Evolutionary conservation across 2,329 filamentous ascomycete genomes (phyloP), one percentile per base, ranked within the genome.

Genomic region (Neopestalotiopsis sp.): DNA sequence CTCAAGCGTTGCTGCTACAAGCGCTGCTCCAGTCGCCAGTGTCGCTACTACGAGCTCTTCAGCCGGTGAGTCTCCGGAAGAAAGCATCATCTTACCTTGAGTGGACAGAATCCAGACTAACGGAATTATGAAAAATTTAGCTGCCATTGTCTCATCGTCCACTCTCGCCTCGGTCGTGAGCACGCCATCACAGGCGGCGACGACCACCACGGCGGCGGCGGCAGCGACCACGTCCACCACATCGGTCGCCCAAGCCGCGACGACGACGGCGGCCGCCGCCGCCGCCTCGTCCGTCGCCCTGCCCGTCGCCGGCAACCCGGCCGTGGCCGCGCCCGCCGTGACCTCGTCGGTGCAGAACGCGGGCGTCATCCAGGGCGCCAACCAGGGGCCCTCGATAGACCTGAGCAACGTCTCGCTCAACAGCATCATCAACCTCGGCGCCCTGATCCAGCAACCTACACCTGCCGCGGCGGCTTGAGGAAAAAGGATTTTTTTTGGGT

Each of bases 311-410:
- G 70, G 71, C 58, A 70, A 68, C 58, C 68, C 66, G n/a, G 56
- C 69, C 24, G 69, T 65, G 4, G 53, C 65, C 28, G 69, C 69
- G 20, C 70, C 74, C 20, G 67, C 71, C 28, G 61, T 73, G 9
- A 67, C 65, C n/a, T 7, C 53, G 6, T 73, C 74, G 34, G 70
- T 73, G 10, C 74, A 73, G 28, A 71, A 74, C 5, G 75, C 76
- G 32, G 62, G 68, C 10, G 28, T 61, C 4, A 32, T 67, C 10
- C 65, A 65, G 20, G 76, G 75, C 45, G 75, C 70, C 1, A 76
- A 76, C 65, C 69, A 74, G 65, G 75, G 74, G 4, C 74, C 76
- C 10, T 67, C 75, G 14, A 74, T 78, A 61, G 64, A 77, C 34
- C 70, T 78, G 24, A 72, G 63, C 68, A 74, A 74, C 12, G 32